A percentile compares a stretch with the other conserved stretches of the same genome.
Conservation (phyloP, 2,329 filamentous ascomycete genomes). For the Blastomyces parvus region DNA sequence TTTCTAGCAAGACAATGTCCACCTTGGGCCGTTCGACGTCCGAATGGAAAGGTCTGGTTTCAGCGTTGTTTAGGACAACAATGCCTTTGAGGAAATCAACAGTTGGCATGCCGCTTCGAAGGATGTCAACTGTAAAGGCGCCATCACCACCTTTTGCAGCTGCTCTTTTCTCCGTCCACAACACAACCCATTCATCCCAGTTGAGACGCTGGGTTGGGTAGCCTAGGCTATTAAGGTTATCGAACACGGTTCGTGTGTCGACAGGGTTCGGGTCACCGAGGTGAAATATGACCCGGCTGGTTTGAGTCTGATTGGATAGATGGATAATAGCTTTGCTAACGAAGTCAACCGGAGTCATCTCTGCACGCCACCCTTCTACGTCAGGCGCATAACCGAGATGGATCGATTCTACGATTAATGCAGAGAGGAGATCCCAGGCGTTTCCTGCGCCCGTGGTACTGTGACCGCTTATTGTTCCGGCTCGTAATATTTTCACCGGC, state of each 20-base stretch:
- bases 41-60: conserved; percentile 50
- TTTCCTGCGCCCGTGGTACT: conserved; percentile 66
- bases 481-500: conserved; percentile 61
- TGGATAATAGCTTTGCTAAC: conserved; percentile 65
- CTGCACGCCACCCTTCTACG: conserved; percentile 64
- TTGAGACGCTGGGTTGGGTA: conserved; percentile 57
- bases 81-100: conserved; percentile 61
- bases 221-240: conserved; percentile 54
- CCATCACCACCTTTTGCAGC: conserved; percentile 56
- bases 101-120: conserved; percentile 70
- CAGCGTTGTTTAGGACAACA: conserved; percentile 62
- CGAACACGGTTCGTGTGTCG: conserved; percentile 56
- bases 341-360: conserved; percentile 80
- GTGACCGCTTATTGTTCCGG: conserved; percentile 70
- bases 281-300: conserved; percentile 59
- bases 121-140: conserved; percentile 67
- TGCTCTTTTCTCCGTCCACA: conserved; percentile 64
- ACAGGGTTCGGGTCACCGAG: conserved; percentile 64
- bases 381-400: conserved; percentile 61
- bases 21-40: conserved; percentile 58
- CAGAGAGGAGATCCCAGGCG: conserved; percentile 67
- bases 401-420: conserved; percentile 66
- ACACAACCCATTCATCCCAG: conserved; percentile 64
- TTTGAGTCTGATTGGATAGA: conserved; percentile 51
- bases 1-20: conserved; percentile 60